These are phyloP conservation scores for Trichothecium roseum DNA, from an alignment of 2,329 filamentous ascomycete species.

Conservation along the genomic window DNA sequence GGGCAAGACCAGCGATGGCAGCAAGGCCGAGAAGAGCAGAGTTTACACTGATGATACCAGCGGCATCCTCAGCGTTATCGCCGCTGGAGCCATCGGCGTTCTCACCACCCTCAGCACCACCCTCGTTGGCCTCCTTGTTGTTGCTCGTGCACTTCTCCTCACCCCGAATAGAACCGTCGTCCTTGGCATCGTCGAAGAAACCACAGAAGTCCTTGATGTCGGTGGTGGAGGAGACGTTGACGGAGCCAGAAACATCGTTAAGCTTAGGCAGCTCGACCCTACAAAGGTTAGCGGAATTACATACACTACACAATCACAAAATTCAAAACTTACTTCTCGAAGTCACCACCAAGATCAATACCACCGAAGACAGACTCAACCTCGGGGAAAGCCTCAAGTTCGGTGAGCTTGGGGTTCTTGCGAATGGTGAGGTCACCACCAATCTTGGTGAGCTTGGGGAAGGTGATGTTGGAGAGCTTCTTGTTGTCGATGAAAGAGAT, in stretches of 20 bases:
- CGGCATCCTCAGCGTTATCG: constrained; percentile 26
- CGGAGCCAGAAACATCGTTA: constrained; percentile 58
- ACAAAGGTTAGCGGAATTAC: background rate
- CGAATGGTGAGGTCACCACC: constrained; percentile 75
- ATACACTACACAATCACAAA: background rate
- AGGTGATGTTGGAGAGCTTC: constrained; percentile 60
- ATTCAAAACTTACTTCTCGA: constrained; percentile 56
- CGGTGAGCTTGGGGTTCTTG: constrained; percentile 71
- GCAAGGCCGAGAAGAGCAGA: constrained; percentile 34
- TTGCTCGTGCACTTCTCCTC: constrained; percentile 36
- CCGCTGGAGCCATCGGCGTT: constrained; percentile 15
- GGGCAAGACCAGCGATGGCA: constrained; percentile 34
- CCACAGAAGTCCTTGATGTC: constrained; percentile 45
- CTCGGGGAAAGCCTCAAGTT: constrained; percentile 56
- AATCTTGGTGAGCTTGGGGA: constrained; percentile 58
- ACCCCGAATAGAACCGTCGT: constrained; percentile 31
- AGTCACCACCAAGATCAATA: constrained; percentile 76
- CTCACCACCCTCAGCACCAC: constrained; percentile 17
- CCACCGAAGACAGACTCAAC: constrained; percentile 67
- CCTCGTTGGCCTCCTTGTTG: constrained; percentile 41
- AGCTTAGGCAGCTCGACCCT: constrained; percentile 64
- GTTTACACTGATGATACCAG: constrained; percentile 35
- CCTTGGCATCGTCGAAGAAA: constrained; percentile 35
- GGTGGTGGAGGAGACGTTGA: constrained; percentile 57
- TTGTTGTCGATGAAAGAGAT: constrained; percentile 55